Evolutionary conservation across 495 filamentous ascomycete genomes (phyloP).

Genomic region (Trichocladium antarcticum): DNA sequence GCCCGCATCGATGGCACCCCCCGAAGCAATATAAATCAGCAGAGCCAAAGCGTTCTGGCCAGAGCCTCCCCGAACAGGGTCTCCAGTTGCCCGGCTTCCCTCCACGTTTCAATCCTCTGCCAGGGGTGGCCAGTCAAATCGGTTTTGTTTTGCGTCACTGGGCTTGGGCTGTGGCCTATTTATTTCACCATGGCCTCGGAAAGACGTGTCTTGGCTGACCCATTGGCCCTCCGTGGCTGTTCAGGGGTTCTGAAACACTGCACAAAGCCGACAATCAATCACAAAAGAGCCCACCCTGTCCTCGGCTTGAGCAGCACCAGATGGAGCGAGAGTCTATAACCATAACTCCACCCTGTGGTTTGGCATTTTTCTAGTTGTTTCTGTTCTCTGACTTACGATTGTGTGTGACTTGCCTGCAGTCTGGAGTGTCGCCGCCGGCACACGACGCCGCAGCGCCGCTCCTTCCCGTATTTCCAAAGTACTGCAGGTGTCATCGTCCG

Average conservation of each 20-base stretch:
- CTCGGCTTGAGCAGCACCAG: background rate
- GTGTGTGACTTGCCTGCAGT: no score
- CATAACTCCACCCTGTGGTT: background rate
- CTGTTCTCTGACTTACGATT: no score
- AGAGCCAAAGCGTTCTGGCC: no score
- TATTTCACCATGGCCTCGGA: background rate
- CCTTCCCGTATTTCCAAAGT: background rate
- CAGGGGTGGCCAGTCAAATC: background rate
- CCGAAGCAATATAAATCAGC: background rate
- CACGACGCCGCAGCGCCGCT: background rate
- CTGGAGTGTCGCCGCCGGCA: background rate
- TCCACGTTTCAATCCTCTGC: background rate
- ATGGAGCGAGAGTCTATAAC: no score
- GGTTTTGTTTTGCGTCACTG: background rate
- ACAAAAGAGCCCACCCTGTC: background rate
- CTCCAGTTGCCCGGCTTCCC: no score
- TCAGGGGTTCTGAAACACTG: constrained; percentile 1
- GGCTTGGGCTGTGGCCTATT: background rate
- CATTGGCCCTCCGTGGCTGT: constrained; percentile 1
- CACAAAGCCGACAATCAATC: background rate
- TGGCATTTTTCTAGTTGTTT: background rate
- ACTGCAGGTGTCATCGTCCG: background rate
- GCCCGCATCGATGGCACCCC: background rate
- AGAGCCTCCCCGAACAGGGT: no score
- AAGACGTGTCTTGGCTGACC: constrained; percentile 4